Evolutionary conservation across 331 rosid genomes (phyloP).

Genomic region (Rhamnella rubrinervis): DNA sequence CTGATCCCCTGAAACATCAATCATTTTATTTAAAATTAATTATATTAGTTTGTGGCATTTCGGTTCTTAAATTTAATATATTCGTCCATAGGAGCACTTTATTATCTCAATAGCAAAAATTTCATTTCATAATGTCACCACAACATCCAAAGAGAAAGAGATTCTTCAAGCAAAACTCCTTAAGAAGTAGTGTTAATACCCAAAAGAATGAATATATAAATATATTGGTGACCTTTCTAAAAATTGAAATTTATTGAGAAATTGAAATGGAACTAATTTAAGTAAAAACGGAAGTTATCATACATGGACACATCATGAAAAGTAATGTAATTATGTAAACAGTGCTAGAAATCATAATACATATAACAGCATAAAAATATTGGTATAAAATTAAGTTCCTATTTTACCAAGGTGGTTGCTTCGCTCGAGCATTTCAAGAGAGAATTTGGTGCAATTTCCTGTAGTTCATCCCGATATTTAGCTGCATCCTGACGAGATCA

Average conservation of each 20-base stretch:
- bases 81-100: not conserved
- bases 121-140: too few relatives aligned
- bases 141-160: too few relatives aligned
- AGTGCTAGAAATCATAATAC: too few relatives aligned
- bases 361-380: not conserved
- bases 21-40: constrained; percentile 16
- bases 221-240: not conserved
- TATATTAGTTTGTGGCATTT: not conserved
- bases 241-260: not conserved
- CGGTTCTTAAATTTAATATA: not conserved
- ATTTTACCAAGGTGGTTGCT: constrained; percentile 77
- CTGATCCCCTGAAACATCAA: constrained; percentile 70
- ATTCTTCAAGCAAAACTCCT: too few relatives aligned
- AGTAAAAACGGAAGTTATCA: not conserved
- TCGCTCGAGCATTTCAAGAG: constrained; percentile 89
- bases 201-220: not conserved
- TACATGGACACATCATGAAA: not conserved
- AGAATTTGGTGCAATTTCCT: constrained; percentile 70
- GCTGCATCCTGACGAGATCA: constrained; percentile 70
- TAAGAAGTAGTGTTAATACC: not conserved
- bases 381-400: constrained; percentile 1
- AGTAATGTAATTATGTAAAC: too few relatives aligned
- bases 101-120: too few relatives aligned
- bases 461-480: constrained; percentile 76
- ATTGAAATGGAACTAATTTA: not conserved